A percentile compares a stretch with the other conserved stretches of the same genome.
Conservation (phyloP, 805 yeast genomes). For the Kodamaea kaohsiungensis region DNA sequence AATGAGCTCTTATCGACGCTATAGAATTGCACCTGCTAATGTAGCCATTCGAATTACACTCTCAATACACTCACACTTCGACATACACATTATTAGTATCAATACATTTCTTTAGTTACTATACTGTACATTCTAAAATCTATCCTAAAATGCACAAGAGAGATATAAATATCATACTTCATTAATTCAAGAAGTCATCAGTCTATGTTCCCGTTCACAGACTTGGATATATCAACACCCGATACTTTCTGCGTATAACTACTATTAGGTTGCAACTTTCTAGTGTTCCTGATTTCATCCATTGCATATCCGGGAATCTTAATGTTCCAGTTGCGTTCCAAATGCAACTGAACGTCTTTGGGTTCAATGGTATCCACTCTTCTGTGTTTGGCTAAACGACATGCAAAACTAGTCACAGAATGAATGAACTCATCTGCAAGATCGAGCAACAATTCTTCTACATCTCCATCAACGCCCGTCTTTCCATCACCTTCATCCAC, state of each 20-base stretch:
- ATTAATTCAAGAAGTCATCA: background rate
- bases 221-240: constrained; percentile 65
- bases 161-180: background rate
- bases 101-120: too few species aligned
- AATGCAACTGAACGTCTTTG: constrained; percentile 85
- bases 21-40: too few species aligned
- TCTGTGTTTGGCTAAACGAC: constrained; percentile 92
- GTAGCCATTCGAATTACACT: too few species aligned
- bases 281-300: constrained; percentile 81
- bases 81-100: too few species aligned
- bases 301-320: constrained; percentile 90
- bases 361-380: constrained; percentile 85
- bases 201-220: constrained; percentile 52
- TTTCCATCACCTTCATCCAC: constrained; percentile 91
- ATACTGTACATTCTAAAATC: background rate
- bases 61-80: too few species aligned
- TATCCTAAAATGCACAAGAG: background rate
- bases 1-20: too few species aligned
- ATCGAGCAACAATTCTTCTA: constrained; percentile 86
- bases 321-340: constrained; percentile 93
- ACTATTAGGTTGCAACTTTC: constrained; percentile 68
- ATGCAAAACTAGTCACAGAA: constrained; percentile 89
- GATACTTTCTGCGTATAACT: constrained; percentile 66
- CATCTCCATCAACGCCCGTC: constrained; percentile 90
- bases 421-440: constrained; percentile 94